Conservation (phyloP, 306 rosid species). For the Senna siamea region DNA sequence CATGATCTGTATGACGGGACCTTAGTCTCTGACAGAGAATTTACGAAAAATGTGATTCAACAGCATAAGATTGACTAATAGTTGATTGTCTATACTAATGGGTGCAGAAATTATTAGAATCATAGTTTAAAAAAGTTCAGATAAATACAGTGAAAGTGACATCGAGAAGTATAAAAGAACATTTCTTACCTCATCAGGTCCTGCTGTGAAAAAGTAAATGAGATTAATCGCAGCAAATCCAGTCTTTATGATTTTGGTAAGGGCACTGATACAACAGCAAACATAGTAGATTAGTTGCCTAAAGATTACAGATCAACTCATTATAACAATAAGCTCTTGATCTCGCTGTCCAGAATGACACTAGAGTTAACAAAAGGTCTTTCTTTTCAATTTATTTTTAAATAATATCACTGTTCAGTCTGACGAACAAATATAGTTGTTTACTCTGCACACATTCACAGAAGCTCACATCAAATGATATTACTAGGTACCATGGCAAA, state of each 20-base stretch:
- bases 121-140: neutral
- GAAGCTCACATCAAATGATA: neutral
- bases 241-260: conserved; percentile 94
- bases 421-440: conserved; percentile 12
- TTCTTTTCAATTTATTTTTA: conserved; percentile 7
- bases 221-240: conserved; percentile 98
- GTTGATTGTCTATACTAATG: neutral
- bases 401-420: neutral
- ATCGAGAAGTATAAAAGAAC: conserved; percentile 4
- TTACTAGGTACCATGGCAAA: neutral
- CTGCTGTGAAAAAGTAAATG: conserved; percentile 98
- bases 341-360: conserved; percentile 8
- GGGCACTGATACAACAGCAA: conserved; percentile 65
- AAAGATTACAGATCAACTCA: conserved; percentile 25
- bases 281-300: conserved; percentile 33
- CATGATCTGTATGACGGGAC: neutral
- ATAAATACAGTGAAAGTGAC: conserved; percentile 9
- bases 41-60: neutral
- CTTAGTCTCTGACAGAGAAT: neutral
- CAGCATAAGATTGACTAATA: neutral
- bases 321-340: conserved; percentile 17
- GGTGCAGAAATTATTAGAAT: neutral
- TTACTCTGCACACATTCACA: neutral
- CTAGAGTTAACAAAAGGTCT: neutral
- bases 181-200: conserved; percentile 91